Base-by-base conservation (phyloP, 2,329 filamentous ascomycete genomes). In the Parastagonospora nodorum region DNA sequence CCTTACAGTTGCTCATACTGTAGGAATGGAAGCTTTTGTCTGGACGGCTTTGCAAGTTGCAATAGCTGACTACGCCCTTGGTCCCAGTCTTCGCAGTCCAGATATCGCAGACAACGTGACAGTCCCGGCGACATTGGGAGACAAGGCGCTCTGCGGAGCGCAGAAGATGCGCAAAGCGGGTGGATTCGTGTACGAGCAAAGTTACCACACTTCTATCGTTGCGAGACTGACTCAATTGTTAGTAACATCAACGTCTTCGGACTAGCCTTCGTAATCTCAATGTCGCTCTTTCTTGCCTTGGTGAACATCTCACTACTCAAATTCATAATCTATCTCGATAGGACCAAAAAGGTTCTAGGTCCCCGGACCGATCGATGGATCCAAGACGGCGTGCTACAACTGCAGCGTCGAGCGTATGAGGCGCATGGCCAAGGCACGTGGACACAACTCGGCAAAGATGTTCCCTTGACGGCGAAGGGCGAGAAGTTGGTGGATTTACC, bases 201-300 rank as follows among this genome's bases (percentile, higher is more conserved):
- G 30, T 4, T 4, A 27, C n/a, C 10, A 12, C 4, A 19, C 29
- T 5, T 6, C 11, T 24, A n/a, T 35, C 14, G 5, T 16, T 10
- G 8, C 3, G 14, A 31, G 6, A 19, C 27, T 14, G 36, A 42
- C 19, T 42, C 28, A n/a, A 28, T 30, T 1, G 8, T 8, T 28
- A 63, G 58, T 2, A 64, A 63, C 47, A 57, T 66, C 31, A 64
- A 64, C 39, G 55, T 61, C 27, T 66, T 67, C 36, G 64, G 45
- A 4, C 47, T 67, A 2, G 44, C 45, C 14, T 62, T 66, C 33
- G 52, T 61, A 2, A 39, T 51, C 10, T 48, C 50, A 0, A 46
- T 64, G 32, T 55, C 59, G 0, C 19, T 43, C 5, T 1, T 59
- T 1, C 28, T 66, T 5, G 54, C 52, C 0, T 12, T 58, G 0